phyloP scores from a whole-genome alignment of 768 basidiomycete species.

The Mrakia gelida region DNA sequence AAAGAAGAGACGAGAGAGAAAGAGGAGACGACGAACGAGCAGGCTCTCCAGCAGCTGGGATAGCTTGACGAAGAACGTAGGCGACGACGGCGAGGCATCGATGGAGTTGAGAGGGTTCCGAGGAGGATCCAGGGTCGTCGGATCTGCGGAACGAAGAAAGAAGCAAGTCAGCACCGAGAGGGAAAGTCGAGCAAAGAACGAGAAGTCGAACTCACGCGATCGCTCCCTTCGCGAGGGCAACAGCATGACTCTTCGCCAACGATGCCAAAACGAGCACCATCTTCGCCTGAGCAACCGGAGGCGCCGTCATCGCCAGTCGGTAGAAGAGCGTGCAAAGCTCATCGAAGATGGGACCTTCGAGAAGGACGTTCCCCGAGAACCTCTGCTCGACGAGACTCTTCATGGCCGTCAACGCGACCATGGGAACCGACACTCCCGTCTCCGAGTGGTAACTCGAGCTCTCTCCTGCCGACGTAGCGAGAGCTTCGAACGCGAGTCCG shows the following conservation, averaged over 20 bases:
- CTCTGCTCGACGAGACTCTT: constrained; percentile 73
- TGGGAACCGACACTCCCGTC: constrained; percentile 54
- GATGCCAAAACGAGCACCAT: constrained; percentile 64
- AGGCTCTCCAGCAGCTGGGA: constrained; percentile 47
- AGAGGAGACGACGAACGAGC: constrained; percentile 26
- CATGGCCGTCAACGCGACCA: constrained; percentile 68
- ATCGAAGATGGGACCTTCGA: constrained; percentile 77
- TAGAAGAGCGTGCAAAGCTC: constrained; percentile 85
- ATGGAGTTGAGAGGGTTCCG: constrained; percentile 40
- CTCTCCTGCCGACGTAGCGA: constrained; percentile 47
- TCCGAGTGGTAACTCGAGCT: constrained; percentile 21
- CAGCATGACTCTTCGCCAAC: constrained; percentile 51
- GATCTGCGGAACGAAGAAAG: neutral
- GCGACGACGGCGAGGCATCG: constrained; percentile 81
- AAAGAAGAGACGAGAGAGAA: constrained; percentile 2
- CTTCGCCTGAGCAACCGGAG: constrained; percentile 63
- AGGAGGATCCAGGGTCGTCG: neutral
- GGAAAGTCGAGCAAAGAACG: neutral
- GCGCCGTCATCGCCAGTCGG: constrained; percentile 82
- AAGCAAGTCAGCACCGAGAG: neutral
- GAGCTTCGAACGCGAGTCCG: constrained; percentile 87
- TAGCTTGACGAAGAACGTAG: constrained; percentile 68
- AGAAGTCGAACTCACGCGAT: constrained; percentile 1
- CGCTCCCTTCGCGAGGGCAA: constrained; percentile 19
- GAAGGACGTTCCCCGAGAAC: constrained; percentile 73